These are phyloP conservation scores for Thalassiosira livingstoniorum DNA, from an alignment of 352 stramenopile genomes.

Conservation along the genomic window DNA sequence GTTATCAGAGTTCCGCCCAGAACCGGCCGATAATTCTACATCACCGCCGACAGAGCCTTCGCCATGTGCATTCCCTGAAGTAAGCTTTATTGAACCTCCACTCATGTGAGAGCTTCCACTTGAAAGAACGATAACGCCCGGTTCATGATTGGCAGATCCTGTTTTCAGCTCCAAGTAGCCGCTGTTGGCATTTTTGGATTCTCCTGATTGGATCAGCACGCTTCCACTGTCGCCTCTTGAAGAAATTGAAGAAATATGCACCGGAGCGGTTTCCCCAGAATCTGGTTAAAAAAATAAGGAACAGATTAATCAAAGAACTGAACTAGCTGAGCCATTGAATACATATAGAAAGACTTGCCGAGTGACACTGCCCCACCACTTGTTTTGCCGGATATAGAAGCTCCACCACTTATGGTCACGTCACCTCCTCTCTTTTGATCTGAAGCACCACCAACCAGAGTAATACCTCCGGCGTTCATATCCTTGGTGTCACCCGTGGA, in stretches of 20 bases:
- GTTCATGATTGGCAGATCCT: constrained; percentile 20
- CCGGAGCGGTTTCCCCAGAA: constrained; percentile 37
- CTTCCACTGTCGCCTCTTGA: constrained; percentile 33
- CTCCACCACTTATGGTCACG: constrained; percentile 40
- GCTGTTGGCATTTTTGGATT: constrained; percentile 8
- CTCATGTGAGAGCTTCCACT: constrained; percentile 39
- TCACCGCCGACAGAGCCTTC: constrained; percentile 12
- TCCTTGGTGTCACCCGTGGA: constrained; percentile 41
- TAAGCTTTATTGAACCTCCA: constrained; percentile 48
- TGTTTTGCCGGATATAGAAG: too few species aligned
- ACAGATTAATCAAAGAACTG: not conserved
- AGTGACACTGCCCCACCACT: constrained; percentile 34
- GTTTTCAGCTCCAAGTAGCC: constrained; percentile 36
- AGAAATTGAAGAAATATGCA: constrained; percentile 40
- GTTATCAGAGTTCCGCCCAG: not conserved
- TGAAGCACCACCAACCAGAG: constrained; percentile 32
- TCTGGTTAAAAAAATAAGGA: constrained; percentile 24
- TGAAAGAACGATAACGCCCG: constrained; percentile 15
- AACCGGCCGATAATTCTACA: constrained; percentile 28
- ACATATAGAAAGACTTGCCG: constrained; percentile 22
- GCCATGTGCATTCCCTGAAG: constrained; percentile 13
- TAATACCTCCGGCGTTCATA: constrained; percentile 28
- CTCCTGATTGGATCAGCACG: constrained; percentile 35
- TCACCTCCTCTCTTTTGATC: constrained; percentile 25
- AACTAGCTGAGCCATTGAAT: too few species aligned